phyloP scores from a whole-genome alignment of 352 stramenopile species.

The Aphanomyces invadans region DNA sequence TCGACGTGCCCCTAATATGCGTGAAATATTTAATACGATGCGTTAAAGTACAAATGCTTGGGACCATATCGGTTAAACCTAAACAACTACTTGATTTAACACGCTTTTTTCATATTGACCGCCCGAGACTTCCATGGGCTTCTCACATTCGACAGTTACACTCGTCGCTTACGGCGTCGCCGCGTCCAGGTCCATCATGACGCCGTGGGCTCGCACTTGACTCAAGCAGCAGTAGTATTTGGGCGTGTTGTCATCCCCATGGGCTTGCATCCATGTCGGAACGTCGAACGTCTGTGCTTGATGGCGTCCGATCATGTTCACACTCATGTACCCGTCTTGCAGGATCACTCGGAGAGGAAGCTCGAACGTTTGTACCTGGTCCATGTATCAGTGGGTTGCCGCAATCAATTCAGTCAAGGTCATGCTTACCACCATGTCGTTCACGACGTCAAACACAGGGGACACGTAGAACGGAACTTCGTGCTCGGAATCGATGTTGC shows the following conservation, averaged over 20 bases:
- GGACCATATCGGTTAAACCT: too few relatives aligned
- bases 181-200: constrained; percentile 18
- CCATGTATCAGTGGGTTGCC: too few relatives aligned
- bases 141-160: neutral
- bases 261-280: constrained; percentile 38
- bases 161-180: neutral
- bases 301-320: constrained; percentile 58
- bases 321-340: constrained; percentile 40
- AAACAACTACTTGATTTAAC: too few relatives aligned
- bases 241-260: constrained; percentile 36
- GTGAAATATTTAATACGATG: neutral
- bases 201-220: constrained; percentile 57
- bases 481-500: neutral
- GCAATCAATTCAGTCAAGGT: neutral
- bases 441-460: constrained; percentile 20
- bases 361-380: constrained; percentile 37
- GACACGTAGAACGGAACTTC: constrained; percentile 16
- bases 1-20: too few relatives aligned
- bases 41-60: too few relatives aligned
- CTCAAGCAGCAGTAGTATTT: constrained; percentile 80
- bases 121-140: neutral
- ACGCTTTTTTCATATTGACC: too few relatives aligned
- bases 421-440: constrained; percentile 21
- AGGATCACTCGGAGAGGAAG: constrained; percentile 43
- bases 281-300: constrained; percentile 69